Percentiles rank a stretch among this genome's conserved stretches.
phyloP scores from a whole-genome alignment of 495 filamentous ascomycete species.

The Penicillium bovifimosum region DNA sequence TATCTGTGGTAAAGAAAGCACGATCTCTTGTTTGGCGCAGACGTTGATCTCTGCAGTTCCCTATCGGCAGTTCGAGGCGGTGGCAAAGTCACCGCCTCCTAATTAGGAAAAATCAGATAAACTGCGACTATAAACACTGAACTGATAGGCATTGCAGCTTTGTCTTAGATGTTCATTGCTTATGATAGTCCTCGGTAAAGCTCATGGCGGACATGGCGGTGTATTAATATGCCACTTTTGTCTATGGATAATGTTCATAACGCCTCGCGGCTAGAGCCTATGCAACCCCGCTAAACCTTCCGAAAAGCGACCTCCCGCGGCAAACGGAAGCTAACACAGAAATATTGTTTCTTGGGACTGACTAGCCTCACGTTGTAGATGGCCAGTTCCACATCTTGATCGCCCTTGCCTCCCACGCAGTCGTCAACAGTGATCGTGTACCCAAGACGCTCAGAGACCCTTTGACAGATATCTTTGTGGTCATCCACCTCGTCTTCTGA shows the following conservation, averaged over 20 bases:
- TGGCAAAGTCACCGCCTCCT: constrained; percentile 14
- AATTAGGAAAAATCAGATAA: not conserved
- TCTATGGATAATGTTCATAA: constrained; percentile 4
- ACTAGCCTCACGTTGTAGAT: constrained; percentile 82
- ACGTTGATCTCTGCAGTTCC: constrained; percentile 18
- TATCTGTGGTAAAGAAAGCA: not conserved
- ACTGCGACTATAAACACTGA: too few relatives aligned
- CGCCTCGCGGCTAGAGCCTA: constrained; percentile 13
- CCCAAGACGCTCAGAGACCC: constrained; percentile 58
- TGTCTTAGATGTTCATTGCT: not conserved
- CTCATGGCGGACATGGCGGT: not conserved
- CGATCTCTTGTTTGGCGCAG: not conserved
- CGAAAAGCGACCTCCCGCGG: constrained; percentile 75
- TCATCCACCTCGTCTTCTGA: constrained; percentile 60
- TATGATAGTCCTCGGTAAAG: not conserved
- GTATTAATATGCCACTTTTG: constrained; percentile 14
- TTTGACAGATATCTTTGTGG: constrained; percentile 59
- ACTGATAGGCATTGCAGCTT: too few relatives aligned
- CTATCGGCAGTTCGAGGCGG: constrained; percentile 19
- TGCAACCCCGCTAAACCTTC: constrained; percentile 17
- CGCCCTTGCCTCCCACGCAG: constrained; percentile 37
- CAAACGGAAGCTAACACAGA: constrained; percentile 85
- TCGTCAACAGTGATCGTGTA: constrained; percentile 56
- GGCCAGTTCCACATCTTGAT: constrained; percentile 49
- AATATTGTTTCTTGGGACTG: constrained; percentile 91